phyloP scores from a whole-genome alignment of 2,329 filamentous ascomycete species.

The Zasmidium angulare region DNA sequence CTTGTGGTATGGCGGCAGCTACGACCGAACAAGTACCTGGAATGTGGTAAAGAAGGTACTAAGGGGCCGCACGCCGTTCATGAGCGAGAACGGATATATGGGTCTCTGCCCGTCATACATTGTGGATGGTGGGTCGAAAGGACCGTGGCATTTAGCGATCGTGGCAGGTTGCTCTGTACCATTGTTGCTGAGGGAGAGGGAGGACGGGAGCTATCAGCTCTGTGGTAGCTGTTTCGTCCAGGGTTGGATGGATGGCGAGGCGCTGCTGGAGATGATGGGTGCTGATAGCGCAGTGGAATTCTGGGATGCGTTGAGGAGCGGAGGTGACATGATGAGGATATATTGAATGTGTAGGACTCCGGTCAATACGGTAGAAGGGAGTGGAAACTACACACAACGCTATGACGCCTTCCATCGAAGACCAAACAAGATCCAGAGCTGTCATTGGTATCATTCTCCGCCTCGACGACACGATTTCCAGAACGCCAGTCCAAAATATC shows the following conservation, averaged over 20 bases:
- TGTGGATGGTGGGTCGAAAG: background rate
- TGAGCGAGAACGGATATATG: conserved; percentile 13
- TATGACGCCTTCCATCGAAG: background rate
- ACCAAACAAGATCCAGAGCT: background rate
- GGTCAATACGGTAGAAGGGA: no score
- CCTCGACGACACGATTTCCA: conserved; percentile 3
- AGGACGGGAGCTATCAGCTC: conserved; percentile 4
- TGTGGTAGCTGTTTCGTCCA: conserved; percentile 10
- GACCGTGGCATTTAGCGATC: conserved; percentile 4
- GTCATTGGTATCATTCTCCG: conserved; percentile 20
- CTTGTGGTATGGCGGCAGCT: conserved; percentile 3
- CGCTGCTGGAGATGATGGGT: conserved; percentile 2
- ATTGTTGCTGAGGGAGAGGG: conserved; percentile 9
- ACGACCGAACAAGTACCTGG: conserved; percentile 6
- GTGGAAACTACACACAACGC: background rate
- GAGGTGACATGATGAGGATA: background rate
- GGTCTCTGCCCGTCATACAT: conserved; percentile 9
- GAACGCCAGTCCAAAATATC: background rate
- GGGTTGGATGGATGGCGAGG: conserved; percentile 12
- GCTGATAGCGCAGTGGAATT: conserved; percentile 3
- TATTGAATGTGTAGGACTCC: no score
- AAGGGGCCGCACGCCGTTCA: conserved; percentile 7
- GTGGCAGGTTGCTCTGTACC: conserved; percentile 13
- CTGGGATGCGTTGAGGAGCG: conserved; percentile 1
- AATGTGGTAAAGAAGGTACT: conserved; percentile 8